These are phyloP conservation scores for Sugiyamaella sp. DNA, from an alignment of 1,139 yeast genomes.

Conservation along the genomic window DNA sequence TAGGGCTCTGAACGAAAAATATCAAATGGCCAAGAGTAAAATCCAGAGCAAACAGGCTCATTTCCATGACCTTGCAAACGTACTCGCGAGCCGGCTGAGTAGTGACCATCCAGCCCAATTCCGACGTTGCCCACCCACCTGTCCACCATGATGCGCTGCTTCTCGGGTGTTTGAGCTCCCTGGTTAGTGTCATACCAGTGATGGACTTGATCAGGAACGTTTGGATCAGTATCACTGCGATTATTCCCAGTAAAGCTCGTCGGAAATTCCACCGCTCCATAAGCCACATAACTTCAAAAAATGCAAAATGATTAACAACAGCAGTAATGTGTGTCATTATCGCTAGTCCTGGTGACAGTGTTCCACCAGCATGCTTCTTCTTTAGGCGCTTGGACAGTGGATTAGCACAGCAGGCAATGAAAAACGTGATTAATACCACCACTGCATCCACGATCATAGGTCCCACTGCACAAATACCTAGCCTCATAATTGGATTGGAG, in stretches of 20 bases:
- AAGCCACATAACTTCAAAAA: slow-evolving; percentile 63
- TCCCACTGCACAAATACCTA: slow-evolving; percentile 52
- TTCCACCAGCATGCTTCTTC: background rate
- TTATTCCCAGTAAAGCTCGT: slow-evolving; percentile 58
- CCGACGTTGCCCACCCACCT: slow-evolving; percentile 70
- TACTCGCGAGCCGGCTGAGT: slow-evolving; percentile 73
- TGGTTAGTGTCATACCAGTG: slow-evolving; percentile 53
- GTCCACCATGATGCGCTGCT: slow-evolving; percentile 85
- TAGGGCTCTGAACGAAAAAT: slow-evolving; percentile 61
- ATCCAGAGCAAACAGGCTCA: slow-evolving; percentile 70
- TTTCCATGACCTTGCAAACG: slow-evolving; percentile 67
- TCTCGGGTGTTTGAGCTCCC: slow-evolving; percentile 60
- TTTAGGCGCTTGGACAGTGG: slow-evolving; percentile 75
- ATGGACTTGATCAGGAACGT: slow-evolving; percentile 53
- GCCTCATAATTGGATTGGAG: slow-evolving; percentile 58
- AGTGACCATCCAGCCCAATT: slow-evolving; percentile 59
- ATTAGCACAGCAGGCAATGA: slow-evolving; percentile 53
- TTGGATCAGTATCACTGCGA: slow-evolving; percentile 60
- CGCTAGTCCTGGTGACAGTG: slow-evolving; percentile 59
- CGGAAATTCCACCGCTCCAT: slow-evolving; percentile 66
- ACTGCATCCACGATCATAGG: slow-evolving; percentile 58
- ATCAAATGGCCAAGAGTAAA: slow-evolving; percentile 69
- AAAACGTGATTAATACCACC: slow-evolving; percentile 49
- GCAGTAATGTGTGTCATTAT: slow-evolving; percentile 89
- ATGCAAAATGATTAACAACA: slow-evolving; percentile 54